Base-by-base conservation (phyloP, 2,329 filamentous ascomycete species). In the Penicillium thymicola region DNA sequence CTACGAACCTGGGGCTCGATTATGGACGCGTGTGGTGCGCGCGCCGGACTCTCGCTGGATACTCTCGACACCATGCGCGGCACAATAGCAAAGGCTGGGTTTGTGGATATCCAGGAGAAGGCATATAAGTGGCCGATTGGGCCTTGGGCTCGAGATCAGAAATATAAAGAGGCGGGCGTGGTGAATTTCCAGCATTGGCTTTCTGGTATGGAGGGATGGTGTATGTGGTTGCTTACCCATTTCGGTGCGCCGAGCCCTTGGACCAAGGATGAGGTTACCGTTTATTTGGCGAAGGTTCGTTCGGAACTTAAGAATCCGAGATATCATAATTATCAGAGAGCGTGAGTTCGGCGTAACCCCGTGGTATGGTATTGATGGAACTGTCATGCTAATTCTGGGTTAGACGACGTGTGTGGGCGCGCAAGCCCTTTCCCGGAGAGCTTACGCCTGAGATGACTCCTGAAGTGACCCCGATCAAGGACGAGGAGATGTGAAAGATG, bases 211-310 rank as follows among this genome's bases (percentile, higher is more conserved):
- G 52, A 54, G 52, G 52, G 37, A 10, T 49, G 34, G 25, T 45
- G 44, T 7, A 37, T 57, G 32, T 42, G 34, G 25, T n/a, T 57
- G 11, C 40, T 57, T 6, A 57, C 55, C 1, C 43, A 42, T 14
- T 57, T 34, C 40, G 55, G 55, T 34, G 40, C 16, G 9, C 55
- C 55, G 10, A 3, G 30, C 11, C 55, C 55, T n/a, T 55, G 55
- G 55, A 27, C 40, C 2, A 44, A 50, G n/a, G 55, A 55, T 13
- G 55, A 57, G 13, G 55, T 57, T 14, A 32, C 23, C 1, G 51
- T 55, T 13, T 57, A 45, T 36, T n/a, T 57, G 45, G 55, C 55
- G 2, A 49, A 50, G n/a, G 13, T 57, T n/a, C 27, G 55, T 14
- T 34, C 32, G 30, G 45, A 50, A 7, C 21, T 57, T 18, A 57